Percentiles rank a stretch among this genome's conserved stretches.
Evolutionary conservation across 2,329 filamentous ascomycete genomes (phyloP).

Genomic region (Scleromitrula shiraiana): DNA sequence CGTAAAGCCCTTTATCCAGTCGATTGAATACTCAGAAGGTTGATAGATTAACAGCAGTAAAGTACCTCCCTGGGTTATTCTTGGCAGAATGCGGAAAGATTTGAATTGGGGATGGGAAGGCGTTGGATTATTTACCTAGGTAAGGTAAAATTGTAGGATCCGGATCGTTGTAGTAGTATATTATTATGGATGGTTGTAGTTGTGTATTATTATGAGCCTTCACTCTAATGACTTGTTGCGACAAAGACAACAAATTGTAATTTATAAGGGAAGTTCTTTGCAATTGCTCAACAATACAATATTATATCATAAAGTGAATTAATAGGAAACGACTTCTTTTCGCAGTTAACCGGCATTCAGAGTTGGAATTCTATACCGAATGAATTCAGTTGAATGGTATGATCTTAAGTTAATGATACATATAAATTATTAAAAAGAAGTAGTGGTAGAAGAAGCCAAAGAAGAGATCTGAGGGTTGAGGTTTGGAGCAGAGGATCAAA

Average conservation of each 20-base stretch:
- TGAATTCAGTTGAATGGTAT: constrained; percentile 4
- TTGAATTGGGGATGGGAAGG: not conserved
- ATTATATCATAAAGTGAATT: not conserved
- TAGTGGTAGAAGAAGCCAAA: no score
- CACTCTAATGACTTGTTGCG: constrained; percentile 1
- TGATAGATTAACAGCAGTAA: not conserved
- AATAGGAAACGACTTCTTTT: no score
- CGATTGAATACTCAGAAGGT: not conserved
- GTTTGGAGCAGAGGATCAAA: no score
- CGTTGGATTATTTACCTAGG: no score
- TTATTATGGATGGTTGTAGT: no score
- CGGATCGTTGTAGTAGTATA: not conserved
- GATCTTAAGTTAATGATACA: no score
- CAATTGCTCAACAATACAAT: not conserved
- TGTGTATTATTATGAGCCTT: not conserved
- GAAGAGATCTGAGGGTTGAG: no score
- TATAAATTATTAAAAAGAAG: no score
- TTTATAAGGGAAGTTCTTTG: no score
- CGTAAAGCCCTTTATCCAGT: not conserved
- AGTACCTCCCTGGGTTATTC: not conserved
- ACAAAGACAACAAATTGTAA: constrained; percentile 7
- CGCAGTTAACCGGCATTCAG: not conserved
- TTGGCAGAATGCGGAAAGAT: not conserved
- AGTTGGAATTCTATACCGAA: no score
- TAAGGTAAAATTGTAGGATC: constrained; percentile 3